These are phyloP conservation scores for Tetracladium marchalianum DNA, from an alignment of 495 filamentous ascomycete species.

Conservation along the genomic window DNA sequence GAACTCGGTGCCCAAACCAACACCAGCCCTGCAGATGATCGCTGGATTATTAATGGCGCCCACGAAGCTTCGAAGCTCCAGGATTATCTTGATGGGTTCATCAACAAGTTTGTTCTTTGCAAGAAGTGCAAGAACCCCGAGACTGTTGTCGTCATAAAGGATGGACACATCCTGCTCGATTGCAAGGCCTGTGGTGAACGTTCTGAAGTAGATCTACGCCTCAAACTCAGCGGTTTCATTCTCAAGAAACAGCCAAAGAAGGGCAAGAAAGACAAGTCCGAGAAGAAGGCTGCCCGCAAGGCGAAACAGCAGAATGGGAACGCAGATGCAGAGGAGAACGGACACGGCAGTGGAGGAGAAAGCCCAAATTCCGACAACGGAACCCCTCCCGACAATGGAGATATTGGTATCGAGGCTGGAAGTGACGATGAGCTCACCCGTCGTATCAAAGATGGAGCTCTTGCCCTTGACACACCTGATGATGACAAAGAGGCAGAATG, in stretches of 20 bases:
- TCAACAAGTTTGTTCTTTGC: slow-evolving; percentile 95
- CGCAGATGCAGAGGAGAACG: slow-evolving; percentile 49
- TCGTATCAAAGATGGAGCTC: slow-evolving; percentile 74
- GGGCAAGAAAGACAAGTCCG: slow-evolving; percentile 92
- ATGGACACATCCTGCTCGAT: slow-evolving; percentile 80
- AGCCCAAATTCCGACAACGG: slow-evolving; percentile 67
- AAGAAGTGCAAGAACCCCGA: slow-evolving; percentile 99
- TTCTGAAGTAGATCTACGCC: slow-evolving; percentile 78
- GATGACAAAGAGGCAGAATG: slow-evolving; percentile 80
- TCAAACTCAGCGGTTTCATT: slow-evolving; percentile 96
- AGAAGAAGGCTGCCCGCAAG: slow-evolving; percentile 75
- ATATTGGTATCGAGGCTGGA: slow-evolving; percentile 60
- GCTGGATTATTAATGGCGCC: slow-evolving; percentile 99
- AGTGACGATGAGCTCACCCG: slow-evolving; percentile 92
- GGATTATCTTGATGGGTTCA: slow-evolving; percentile 97
- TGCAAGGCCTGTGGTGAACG: slow-evolving; percentile 98
- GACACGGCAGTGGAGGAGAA: slow-evolving; percentile 46
- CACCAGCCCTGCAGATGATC: slow-evolving; percentile 90
- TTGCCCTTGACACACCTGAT: slow-evolving; percentile 53
- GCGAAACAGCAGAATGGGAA: slow-evolving; percentile 56
- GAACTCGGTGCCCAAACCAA: slow-evolving; percentile 98
- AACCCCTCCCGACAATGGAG: slow-evolving; percentile 52
- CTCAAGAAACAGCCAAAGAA: slow-evolving; percentile 85
- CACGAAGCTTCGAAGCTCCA: slow-evolving; percentile 94
- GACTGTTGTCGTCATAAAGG: slow-evolving; percentile 89